These are phyloP conservation scores for Arabidopsis suecica DNA, from an alignment of 345 rosid species.

Conservation along the genomic window DNA sequence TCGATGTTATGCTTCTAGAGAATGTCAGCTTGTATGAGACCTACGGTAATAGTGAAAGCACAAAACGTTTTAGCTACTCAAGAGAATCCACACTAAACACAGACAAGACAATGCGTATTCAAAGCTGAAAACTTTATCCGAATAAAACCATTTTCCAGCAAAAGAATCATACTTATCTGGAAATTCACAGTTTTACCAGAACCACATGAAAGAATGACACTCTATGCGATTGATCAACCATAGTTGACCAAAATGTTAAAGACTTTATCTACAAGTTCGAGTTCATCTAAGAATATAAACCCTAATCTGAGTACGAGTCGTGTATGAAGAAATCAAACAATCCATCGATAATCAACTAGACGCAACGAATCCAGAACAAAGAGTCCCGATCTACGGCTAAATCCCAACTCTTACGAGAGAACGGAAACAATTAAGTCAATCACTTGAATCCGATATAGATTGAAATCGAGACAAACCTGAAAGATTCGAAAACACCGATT, in stretches of 20 bases:
- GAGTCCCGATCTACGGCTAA: slow-evolving; percentile 25
- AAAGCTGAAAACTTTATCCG: background rate
- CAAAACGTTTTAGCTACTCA: slow-evolving; percentile 25
- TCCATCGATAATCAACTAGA: background rate
- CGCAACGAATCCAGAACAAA: background rate
- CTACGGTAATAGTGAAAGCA: slow-evolving; percentile 21
- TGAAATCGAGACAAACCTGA: slow-evolving; percentile 36
- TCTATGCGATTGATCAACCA: slow-evolving; percentile 6
- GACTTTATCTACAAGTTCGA: background rate
- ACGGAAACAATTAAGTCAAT: background rate
- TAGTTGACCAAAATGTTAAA: slow-evolving; percentile 21
- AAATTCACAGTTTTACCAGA: background rate
- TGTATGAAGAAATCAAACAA: slow-evolving; percentile 7
- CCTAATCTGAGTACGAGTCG: background rate
- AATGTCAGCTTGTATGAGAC: slow-evolving; percentile 19
- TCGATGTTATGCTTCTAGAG: slow-evolving; percentile 27
- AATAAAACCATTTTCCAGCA: background rate
- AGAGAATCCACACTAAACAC: slow-evolving; percentile 16
- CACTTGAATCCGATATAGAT: background rate
- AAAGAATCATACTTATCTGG: background rate
- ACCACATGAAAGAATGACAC: slow-evolving; percentile 11
- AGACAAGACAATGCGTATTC: background rate
- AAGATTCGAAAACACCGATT: background rate
- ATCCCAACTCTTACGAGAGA: slow-evolving; percentile 18
- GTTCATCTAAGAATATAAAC: slow-evolving; percentile 15